Percentiles rank a stretch among this genome's conserved stretches.
These are phyloP conservation scores for Sporodiniella umbellata DNA, from an alignment of 371 early-diverging fungal genomes.

Conservation along the genomic window DNA sequence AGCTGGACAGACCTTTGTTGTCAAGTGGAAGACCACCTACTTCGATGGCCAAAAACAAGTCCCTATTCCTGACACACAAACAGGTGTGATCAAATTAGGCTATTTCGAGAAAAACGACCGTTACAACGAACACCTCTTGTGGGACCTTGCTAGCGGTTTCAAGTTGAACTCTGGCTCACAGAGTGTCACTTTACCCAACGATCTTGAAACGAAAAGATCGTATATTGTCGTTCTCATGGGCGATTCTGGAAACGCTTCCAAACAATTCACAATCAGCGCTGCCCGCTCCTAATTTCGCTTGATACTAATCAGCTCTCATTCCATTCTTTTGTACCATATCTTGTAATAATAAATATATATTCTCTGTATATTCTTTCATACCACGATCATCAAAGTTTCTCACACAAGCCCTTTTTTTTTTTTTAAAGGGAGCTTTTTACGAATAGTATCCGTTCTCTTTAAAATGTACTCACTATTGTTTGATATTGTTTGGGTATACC, in stretches of 20 bases:
- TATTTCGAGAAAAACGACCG: conserved; percentile 25
- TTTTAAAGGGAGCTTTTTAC: no score
- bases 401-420: no score
- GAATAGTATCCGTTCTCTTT: no score
- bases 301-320: neutral
- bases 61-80: conserved; percentile 21
- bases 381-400: no score
- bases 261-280: conserved; percentile 29
- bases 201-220: conserved; percentile 22
- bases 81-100: conserved; percentile 35
- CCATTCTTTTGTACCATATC: neutral
- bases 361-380: neutral
- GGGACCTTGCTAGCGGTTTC: conserved; percentile 32
- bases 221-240: conserved; percentile 48
- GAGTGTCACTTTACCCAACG: conserved; percentile 28
- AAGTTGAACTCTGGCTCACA: conserved; percentile 26
- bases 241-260: conserved; percentile 48
- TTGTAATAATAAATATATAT: conserved; percentile 1
- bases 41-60: conserved; percentile 11
- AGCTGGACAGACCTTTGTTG: conserved; percentile 18
- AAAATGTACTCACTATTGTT: no score
- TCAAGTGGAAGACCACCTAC: conserved; percentile 22
- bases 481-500: no score
- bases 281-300: conserved; percentile 3
- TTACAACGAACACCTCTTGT: conserved; percentile 31